Evolutionary conservation across 1,139 yeast genomes (phyloP), one percentile per base, ranked within the genome.

Genomic region (Taiozyma sp.): DNA sequence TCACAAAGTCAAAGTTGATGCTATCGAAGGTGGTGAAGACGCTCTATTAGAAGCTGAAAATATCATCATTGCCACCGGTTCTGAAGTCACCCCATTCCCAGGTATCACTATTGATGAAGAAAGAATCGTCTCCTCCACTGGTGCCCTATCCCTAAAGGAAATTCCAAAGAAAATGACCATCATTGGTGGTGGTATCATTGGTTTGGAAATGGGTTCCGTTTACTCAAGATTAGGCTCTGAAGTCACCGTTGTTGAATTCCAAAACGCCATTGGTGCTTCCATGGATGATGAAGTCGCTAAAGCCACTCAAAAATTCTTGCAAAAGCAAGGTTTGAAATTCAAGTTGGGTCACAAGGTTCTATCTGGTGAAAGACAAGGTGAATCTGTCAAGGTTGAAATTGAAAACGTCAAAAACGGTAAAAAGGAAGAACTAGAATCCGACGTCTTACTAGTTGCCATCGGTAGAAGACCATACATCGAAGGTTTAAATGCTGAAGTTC

Each of bases 121-220:
- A 77, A 84, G 96, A 76, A 95, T 95, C 62, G 98, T 95, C 55
- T 80, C 96, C 40, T 89, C 97, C 32, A 95, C 99, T 47, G 99
- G 99, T 65, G 88, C 90, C 53, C 76, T 95, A 53, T 73, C 85
- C 44, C 79, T 95, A 63, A 80, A 81, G 70, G 97, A 91, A 73
- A 80, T 90, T 57, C 97, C 99, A 70, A 89, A 95, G 79, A 84
- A 81, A 69, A 67, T 95, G 67, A 85, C 95, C 62, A 83, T 95
- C 72, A 93, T 95, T 65, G 99, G 99, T 70, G 99, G 97, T 74
- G 99, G 99, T 79, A 93, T 95, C 74, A 95, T 95, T 69, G 99
- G 99, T 67, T 81, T 95, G 63, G 99, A 95, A 77, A 93, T 95
- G 97, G 99, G 97, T 57, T 90, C 98, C 39, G 99, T 95, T 47